phyloP scores from a whole-genome alignment of 306 rosid species.

The Hippophae rhamnoides region DNA sequence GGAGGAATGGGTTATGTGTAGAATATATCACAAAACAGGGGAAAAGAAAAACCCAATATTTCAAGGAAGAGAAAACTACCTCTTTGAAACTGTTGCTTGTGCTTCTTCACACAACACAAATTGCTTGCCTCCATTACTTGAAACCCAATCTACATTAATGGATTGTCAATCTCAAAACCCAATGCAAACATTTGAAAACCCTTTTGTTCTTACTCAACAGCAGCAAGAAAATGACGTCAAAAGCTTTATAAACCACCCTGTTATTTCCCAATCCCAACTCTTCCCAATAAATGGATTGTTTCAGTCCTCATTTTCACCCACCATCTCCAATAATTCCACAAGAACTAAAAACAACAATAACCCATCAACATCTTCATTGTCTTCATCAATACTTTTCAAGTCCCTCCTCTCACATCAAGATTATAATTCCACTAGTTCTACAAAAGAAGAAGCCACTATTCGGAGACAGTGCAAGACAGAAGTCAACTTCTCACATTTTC shows the following conservation, averaged over 20 bases:
- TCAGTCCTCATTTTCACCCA: slow-evolving; percentile 8
- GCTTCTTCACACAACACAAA: slow-evolving; percentile 12
- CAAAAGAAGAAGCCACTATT: slow-evolving; percentile 5
- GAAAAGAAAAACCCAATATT: slow-evolving; percentile 36
- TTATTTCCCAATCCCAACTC: slow-evolving; percentile 18
- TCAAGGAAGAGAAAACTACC: slow-evolving; percentile 16
- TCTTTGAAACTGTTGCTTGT: slow-evolving; percentile 1
- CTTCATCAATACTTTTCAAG: slow-evolving; percentile 28
- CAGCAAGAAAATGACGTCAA: slow-evolving; percentile 17
- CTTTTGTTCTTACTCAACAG: slow-evolving; percentile 5
- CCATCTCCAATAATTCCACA: neutral
- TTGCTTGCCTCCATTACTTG: slow-evolving; percentile 30
- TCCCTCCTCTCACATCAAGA: slow-evolving; percentile 34
- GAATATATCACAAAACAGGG: slow-evolving; percentile 55
- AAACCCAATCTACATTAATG: slow-evolving; percentile 6
- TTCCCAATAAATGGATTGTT: slow-evolving; percentile 18
- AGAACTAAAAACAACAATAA: slow-evolving; percentile 1
- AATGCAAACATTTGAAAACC: slow-evolving; percentile 23
- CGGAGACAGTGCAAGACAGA: slow-evolving; percentile 31
- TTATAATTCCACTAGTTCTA: slow-evolving; percentile 17
- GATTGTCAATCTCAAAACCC: slow-evolving; percentile 19
- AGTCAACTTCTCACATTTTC: slow-evolving; percentile 22
- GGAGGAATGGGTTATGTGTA: slow-evolving; percentile 92
- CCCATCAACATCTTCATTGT: slow-evolving; percentile 7
- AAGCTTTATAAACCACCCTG: slow-evolving; percentile 1